phyloP scores from a whole-genome alignment of 2,329 filamentous ascomycete genomes.

The Ophiosphaerella korrae region DNA sequence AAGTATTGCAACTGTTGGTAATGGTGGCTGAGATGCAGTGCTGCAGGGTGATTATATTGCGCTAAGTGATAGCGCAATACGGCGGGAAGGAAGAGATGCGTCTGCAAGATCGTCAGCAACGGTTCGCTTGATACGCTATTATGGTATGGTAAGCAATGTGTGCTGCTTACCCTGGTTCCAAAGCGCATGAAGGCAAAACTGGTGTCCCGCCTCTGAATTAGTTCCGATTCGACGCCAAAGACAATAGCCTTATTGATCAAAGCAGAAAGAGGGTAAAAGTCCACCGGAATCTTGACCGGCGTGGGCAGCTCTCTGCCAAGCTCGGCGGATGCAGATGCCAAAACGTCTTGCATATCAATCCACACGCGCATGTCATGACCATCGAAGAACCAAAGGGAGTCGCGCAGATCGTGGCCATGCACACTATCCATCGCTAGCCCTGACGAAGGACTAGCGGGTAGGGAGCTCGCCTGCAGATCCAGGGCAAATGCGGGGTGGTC shows the following conservation, averaged over 20 bases:
- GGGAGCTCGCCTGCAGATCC: constrained; percentile 53
- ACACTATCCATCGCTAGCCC: constrained; percentile 52
- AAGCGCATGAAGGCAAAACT: constrained; percentile 90
- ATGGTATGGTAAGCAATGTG: not conserved
- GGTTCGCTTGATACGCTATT: not conserved
- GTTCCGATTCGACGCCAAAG: constrained; percentile 86
- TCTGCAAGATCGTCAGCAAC: constrained; percentile 58
- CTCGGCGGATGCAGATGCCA: constrained; percentile 71
- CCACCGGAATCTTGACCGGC: constrained; percentile 78
- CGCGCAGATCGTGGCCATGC: constrained; percentile 66
- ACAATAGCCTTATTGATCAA: constrained; percentile 88
- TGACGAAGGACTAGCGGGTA: constrained; percentile 56
- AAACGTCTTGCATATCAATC: constrained; percentile 84
- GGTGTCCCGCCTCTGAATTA: constrained; percentile 90
- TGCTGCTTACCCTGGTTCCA: constrained; percentile 73
- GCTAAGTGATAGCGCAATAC: constrained; percentile 79
- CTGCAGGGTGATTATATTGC: constrained; percentile 77
- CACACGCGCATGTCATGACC: constrained; percentile 84
- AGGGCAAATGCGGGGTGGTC: constrained; percentile 69
- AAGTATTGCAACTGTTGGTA: constrained; percentile 92
- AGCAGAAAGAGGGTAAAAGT: constrained; percentile 92
- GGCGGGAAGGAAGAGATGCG: constrained; percentile 90
- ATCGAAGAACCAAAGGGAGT: constrained; percentile 95
- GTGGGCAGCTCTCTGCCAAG: constrained; percentile 71
- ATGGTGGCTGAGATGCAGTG: constrained; percentile 79